These are phyloP conservation scores for Lepiota venenata DNA, from an alignment of 768 basidiomycete genomes.

Conservation along the genomic window DNA sequence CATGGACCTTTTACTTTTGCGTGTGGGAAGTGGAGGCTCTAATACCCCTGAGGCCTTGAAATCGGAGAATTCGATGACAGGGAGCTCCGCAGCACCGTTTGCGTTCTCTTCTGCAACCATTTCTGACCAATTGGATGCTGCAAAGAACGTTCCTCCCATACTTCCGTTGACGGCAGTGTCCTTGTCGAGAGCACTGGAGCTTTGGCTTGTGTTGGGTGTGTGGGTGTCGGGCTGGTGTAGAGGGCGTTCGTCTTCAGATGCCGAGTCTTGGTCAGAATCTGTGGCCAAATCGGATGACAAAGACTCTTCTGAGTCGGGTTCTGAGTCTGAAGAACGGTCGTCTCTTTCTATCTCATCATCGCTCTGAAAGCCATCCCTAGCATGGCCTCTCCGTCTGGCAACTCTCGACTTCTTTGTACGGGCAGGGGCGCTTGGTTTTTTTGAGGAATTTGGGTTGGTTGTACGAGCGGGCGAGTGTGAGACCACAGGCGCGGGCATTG, in stretches of 20 bases:
- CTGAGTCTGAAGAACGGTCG: conserved; percentile 65
- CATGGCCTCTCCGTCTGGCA: conserved; percentile 63
- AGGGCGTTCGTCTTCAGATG: conserved; percentile 56
- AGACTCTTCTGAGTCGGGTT: conserved; percentile 49
- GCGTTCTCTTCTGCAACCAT: conserved; percentile 74
- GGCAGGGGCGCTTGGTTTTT: conserved; percentile 31
- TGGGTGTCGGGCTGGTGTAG: conserved; percentile 49
- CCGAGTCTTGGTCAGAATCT: conserved; percentile 66
- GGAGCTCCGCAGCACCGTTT: conserved; percentile 65
- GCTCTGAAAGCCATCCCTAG: conserved; percentile 54
- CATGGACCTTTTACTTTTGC: conserved; percentile 38
- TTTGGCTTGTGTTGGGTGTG: conserved; percentile 68
- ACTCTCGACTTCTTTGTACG: conserved; percentile 40
- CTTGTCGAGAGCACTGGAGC: conserved; percentile 41
- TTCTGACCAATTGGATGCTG: conserved; percentile 68
- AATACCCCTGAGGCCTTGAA: conserved; percentile 39
- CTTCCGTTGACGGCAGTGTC: conserved; percentile 26
- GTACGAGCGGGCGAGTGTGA: conserved; percentile 31
- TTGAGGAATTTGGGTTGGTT: conserved; percentile 24
- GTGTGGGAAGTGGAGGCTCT: conserved; percentile 25
- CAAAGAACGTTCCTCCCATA: conserved; percentile 47
- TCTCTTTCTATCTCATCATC: conserved; percentile 80
- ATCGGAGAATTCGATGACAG: conserved; percentile 80
- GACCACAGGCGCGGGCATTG: conserved; percentile 44
- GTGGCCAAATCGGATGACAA: conserved; percentile 59